These are phyloP conservation scores for Pseudocercospora eumusae DNA, from an alignment of 2,329 filamentous ascomycete genomes.

Conservation along the genomic window DNA sequence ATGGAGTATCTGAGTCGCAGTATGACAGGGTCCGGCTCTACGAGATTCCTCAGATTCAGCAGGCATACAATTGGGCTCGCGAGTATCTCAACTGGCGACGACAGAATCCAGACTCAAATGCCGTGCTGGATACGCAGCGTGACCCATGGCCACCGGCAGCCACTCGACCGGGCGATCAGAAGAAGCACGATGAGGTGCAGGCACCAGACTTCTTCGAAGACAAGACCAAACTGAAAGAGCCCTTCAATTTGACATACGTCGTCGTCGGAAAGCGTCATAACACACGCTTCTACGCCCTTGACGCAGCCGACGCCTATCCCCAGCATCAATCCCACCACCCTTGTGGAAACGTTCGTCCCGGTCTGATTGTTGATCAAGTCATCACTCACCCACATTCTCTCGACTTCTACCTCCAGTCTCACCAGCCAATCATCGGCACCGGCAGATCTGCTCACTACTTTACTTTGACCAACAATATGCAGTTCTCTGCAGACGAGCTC, in stretches of 20 bases:
- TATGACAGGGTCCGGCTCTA: conserved; percentile 21
- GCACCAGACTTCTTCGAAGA: not conserved
- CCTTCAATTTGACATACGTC: conserved; percentile 21
- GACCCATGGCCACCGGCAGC: not conserved
- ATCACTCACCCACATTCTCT: conserved; percentile 34
- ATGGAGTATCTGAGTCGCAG: conserved; percentile 43
- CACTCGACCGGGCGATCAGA: too few species aligned
- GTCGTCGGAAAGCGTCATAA: conserved; percentile 47
- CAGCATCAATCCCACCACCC: conserved; percentile 17
- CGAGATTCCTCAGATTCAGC: conserved; percentile 16
- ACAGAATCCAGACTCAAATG: too few species aligned
- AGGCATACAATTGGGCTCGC: not conserved
- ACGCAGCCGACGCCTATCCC: not conserved
- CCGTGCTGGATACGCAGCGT: not conserved
- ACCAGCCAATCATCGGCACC: conserved; percentile 38
- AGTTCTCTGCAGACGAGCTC: not conserved
- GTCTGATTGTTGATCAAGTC: conserved; percentile 37
- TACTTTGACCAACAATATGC: conserved; percentile 33
- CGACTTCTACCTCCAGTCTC: conserved; percentile 44
- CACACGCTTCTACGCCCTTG: conserved; percentile 43
- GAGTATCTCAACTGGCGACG: not conserved
- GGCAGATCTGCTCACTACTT: conserved; percentile 41
- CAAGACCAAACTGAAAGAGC: not conserved
- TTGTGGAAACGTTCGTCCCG: conserved; percentile 21
- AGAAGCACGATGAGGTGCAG: too few species aligned